Evolutionary conservation across 2,329 filamentous ascomycete species (phyloP), one percentile per base, ranked within the genome.

Genomic region (Dryadomyces quercus-mongolicae): DNA sequence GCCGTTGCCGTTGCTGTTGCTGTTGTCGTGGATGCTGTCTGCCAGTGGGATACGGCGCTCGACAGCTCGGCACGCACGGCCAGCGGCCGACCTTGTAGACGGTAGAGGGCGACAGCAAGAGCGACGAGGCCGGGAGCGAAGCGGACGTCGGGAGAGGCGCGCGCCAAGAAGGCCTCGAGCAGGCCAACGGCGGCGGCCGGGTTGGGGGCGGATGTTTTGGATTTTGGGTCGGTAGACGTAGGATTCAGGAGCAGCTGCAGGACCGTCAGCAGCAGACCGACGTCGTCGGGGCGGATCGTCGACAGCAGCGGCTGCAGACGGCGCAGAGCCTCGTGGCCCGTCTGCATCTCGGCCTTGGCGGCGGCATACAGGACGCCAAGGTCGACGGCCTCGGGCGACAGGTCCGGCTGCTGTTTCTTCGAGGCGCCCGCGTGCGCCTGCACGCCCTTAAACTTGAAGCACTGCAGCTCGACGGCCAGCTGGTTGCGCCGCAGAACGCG

Each of bases 81-180:
- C 22, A 76, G 72, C 60, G 84, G 85, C 40, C 90, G 86, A 43
- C 86, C 84, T 66, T 93, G 85, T 2, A 77, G 72, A 61, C 81
- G 81, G 68, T 95, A 93, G 0, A 98, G 75, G 2, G 87, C 83
- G 10, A 95, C 84, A 3, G 87, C 74, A 1, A 92, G 74, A 0
- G 88, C 89, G 31, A 97, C 78, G 1, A 98, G 74, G 2, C 92
- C 92, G 0, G 93, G 92, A 25, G 88, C 84, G 66, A 85, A 93
- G 12, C 91, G 84, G 25, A 86, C 80, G 16, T 77, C 73, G 2
- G 80, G 69, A 62, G 92, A 87, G 1, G 95, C 75, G 10, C 78
- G 78, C 58, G 77, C 77, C 54, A 95, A 78, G 64, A 93, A 91
- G 1, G 78, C 72, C 64, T 95, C 86, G 2, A 96, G 73, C 6